Percentiles rank a stretch among this genome's conserved stretches.
phyloP scores from a whole-genome alignment of 768 basidiomycete genomes.

The Russula vinacea region DNA sequence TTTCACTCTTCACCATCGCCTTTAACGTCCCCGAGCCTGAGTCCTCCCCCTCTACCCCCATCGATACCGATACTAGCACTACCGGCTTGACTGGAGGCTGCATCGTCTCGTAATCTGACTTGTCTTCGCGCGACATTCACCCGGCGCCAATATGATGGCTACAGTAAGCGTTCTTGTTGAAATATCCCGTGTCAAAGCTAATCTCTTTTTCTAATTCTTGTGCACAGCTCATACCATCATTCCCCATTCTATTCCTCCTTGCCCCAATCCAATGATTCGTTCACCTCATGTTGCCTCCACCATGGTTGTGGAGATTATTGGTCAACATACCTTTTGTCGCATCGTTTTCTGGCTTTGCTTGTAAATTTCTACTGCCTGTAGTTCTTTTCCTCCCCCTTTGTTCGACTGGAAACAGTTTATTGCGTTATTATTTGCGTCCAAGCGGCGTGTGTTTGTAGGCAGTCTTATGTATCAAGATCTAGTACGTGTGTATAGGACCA shows the following conservation, averaged over 20 bases:
- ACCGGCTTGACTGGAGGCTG: not conserved
- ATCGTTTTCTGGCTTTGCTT: not conserved
- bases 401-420: not conserved
- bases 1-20: not conserved
- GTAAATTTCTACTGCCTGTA: not conserved
- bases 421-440: too few relatives aligned
- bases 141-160: not conserved
- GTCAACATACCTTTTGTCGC: not conserved
- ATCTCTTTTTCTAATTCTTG: not conserved
- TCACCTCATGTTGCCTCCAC: not conserved
- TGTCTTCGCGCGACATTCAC: not conserved
- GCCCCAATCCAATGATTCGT: not conserved
- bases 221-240: not conserved
- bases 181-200: not conserved
- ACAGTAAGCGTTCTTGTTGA: not conserved
- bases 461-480: too few relatives aligned
- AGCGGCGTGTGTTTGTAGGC: not conserved
- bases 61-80: not conserved
- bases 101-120: not conserved
- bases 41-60: not conserved
- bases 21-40: not conserved
- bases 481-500: too few relatives aligned
- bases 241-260: not conserved
- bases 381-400: not conserved
- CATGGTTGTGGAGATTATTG: not conserved